phyloP scores from a whole-genome alignment of 192 early-diverging fungal species.

The Backusella australiensis region DNA sequence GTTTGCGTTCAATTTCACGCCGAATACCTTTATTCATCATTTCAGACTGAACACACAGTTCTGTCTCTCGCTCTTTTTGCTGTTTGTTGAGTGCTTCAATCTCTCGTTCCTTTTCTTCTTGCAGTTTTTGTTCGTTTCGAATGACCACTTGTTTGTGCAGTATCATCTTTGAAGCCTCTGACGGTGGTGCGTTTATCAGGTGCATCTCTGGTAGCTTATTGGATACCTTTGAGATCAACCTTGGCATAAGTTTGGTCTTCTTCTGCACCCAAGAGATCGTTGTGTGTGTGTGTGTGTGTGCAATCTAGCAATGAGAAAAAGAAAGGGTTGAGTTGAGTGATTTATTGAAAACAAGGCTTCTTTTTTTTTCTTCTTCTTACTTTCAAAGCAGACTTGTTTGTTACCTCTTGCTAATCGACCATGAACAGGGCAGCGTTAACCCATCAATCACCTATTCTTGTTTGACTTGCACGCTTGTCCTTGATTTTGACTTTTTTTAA shows the following conservation, averaged over 20 bases:
- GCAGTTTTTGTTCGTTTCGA: constrained; percentile 45
- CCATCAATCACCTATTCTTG: too few species aligned
- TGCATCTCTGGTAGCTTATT: constrained; percentile 55
- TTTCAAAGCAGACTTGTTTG: too few species aligned
- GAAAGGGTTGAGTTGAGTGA: too few species aligned
- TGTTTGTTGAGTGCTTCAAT: constrained; percentile 28
- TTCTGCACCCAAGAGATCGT: constrained; percentile 40
- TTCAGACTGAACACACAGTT: constrained; percentile 28
- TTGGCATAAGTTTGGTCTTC: constrained; percentile 42
- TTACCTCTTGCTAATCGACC: too few species aligned
- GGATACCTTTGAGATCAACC: constrained; percentile 57
- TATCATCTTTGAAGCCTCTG: constrained; percentile 50
- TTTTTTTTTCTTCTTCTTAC: too few species aligned
- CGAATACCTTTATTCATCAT: constrained; percentile 8
- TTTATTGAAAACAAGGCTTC: too few species aligned
- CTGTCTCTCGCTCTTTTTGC: constrained; percentile 40
- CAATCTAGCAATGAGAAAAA: too few species aligned
- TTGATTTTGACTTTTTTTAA: too few species aligned
- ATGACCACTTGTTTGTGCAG: constrained; percentile 56
- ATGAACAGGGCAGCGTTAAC: too few species aligned
- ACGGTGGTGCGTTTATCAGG: constrained; percentile 43
- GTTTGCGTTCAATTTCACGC: constrained; percentile 3
- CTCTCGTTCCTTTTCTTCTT: constrained; percentile 47
- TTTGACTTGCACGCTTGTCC: too few species aligned
- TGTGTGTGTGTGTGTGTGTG: constrained; percentile 5